phyloP scores from a whole-genome alignment of 2,329 filamentous ascomycete species.

The Epichloe uncinata region DNA sequence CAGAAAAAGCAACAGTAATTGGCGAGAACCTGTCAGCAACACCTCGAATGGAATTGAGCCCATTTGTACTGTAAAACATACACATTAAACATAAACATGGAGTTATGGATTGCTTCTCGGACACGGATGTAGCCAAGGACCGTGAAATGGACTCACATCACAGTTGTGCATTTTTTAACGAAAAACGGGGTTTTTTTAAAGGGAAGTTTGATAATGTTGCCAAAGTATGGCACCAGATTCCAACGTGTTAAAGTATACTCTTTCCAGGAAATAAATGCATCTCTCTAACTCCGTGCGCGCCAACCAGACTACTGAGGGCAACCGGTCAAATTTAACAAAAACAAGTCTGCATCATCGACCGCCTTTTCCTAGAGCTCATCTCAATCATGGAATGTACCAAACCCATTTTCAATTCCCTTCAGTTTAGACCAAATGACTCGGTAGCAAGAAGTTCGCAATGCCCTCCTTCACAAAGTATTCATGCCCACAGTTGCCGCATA shows the following conservation, averaged over 20 bases:
- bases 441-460: constrained; percentile 90
- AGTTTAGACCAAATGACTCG: constrained; percentile 63
- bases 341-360: not conserved
- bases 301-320: not conserved
- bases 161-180: not conserved
- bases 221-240: not conserved
- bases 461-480: constrained; percentile 93
- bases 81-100: constrained; percentile 7
- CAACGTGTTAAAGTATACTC: not conserved
- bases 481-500: constrained; percentile 83
- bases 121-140: not conserved
- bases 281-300: constrained; percentile 1
- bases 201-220: not conserved
- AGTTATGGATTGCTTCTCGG: constrained; percentile 7
- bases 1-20: constrained; percentile 56
- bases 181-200: too few relatives aligned
- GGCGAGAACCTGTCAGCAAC: not conserved
- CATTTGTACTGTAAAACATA: constrained; percentile 7
- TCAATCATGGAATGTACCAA: not conserved
- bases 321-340: not conserved
- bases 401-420: not conserved
- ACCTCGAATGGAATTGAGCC: not conserved
- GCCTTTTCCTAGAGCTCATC: not conserved
- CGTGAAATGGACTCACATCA: not conserved
- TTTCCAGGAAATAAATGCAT: not conserved